Conservation (phyloP, 2,329 filamentous ascomycete genomes). For the Colletotrichum theobromicola region DNA sequence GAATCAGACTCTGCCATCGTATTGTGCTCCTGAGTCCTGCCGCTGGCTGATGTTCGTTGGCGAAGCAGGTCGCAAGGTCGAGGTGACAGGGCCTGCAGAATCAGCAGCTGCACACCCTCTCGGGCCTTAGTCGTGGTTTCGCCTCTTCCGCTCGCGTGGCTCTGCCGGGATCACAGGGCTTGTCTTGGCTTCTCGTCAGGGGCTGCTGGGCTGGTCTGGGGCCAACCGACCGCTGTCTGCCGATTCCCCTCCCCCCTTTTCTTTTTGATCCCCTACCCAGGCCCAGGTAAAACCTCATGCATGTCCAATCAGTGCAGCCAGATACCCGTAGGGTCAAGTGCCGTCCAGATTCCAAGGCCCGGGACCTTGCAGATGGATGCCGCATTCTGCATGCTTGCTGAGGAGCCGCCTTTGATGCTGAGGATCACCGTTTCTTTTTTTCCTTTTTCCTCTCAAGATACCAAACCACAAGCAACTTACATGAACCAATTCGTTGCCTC, state of each 20-base stretch:
- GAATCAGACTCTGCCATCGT: not conserved
- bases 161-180: constrained; percentile 4
- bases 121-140: not conserved
- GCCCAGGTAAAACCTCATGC: not conserved
- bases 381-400: not conserved
- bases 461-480: not conserved
- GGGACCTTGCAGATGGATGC: not conserved
- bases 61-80: not conserved
- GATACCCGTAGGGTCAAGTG: not conserved
- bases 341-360: not conserved
- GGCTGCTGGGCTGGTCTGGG: not conserved
- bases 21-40: too few relatives aligned
- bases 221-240: not conserved
- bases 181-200: not conserved
- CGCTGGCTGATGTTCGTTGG: not conserved
- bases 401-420: not conserved
- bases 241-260: not conserved
- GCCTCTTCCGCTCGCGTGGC: constrained; percentile 13
- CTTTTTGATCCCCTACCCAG: not conserved
- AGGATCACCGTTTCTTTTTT: not conserved
- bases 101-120: not conserved
- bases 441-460: not conserved
- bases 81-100: not conserved
- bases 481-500: not conserved
- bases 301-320: not conserved